Conservation (phyloP, 2,329 filamentous ascomycete genomes). For the Hypoxylon sp. region DNA sequence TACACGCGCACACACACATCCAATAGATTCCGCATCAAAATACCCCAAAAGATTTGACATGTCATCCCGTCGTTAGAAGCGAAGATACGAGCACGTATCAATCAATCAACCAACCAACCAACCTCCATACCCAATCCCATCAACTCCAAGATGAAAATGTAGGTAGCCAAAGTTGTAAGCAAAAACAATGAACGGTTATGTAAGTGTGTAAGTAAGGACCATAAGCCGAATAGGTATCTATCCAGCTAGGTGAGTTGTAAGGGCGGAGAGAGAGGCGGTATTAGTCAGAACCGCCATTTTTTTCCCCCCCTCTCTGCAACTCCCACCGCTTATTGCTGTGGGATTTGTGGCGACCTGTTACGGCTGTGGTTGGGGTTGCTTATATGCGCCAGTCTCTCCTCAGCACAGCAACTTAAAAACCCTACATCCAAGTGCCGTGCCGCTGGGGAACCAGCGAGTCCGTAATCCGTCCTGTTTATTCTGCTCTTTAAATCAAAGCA, state of each 20-base stretch:
- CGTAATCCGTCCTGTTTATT: neutral
- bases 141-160: conserved; percentile 30
- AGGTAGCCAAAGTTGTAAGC: conserved; percentile 2
- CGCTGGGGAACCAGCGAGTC: neutral
- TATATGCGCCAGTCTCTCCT: neutral
- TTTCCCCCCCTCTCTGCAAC: neutral
- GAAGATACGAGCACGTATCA: conserved; percentile 14
- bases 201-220: conserved; percentile 23
- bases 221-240: neutral
- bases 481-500: neutral
- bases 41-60: conserved; percentile 19
- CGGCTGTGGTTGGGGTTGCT: neutral
- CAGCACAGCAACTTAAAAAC: conserved; percentile 1
- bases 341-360: neutral
- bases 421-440: neutral
- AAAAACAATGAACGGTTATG: conserved; percentile 22
- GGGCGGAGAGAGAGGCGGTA: neutral
- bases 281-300: neutral
- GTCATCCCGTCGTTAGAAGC: conserved; percentile 42
- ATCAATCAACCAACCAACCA: neutral
- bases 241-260: neutral
- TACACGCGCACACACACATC: neutral
- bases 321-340: conserved; percentile 2
- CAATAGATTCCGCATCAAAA: conserved; percentile 4
- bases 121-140: neutral